Evolutionary conservation across 2,329 filamentous ascomycete genomes (phyloP).

Genomic region (Hymenoscyphus albidus): DNA sequence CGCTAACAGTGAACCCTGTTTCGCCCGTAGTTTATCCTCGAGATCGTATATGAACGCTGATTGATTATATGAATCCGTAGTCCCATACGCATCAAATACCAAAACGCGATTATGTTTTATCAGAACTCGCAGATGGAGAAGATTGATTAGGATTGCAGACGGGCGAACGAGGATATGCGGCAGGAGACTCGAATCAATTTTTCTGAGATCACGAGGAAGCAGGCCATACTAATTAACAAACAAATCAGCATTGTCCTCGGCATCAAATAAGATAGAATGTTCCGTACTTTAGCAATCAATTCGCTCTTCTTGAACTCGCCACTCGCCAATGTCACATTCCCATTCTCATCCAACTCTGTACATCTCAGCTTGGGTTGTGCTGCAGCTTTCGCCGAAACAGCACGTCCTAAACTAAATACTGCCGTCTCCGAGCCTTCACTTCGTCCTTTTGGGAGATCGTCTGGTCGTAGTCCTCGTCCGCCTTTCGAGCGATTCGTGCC

Average conservation of each 20-base stretch:
- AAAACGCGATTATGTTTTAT: conserved; percentile 94
- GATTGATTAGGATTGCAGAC: conserved; percentile 88
- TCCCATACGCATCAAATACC: conserved; percentile 94
- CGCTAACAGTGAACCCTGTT: conserved; percentile 54
- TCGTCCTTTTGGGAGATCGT: conserved; percentile 54
- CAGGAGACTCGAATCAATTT: conserved; percentile 94
- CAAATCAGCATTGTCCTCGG: conserved; percentile 21
- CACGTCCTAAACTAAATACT: conserved; percentile 67
- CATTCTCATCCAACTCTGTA: conserved; percentile 90
- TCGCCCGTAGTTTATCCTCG: conserved; percentile 86
- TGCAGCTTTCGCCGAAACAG: conserved; percentile 69
- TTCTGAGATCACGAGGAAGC: conserved; percentile 88
- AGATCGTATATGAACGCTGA: conserved; percentile 98
- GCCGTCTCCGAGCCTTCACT: conserved; percentile 57
- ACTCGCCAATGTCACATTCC: conserved; percentile 87
- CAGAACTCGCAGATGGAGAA: conserved; percentile 91
- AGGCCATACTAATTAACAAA: conserved; percentile 67
- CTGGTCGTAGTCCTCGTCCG: conserved; percentile 45
- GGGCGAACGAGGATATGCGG: conserved; percentile 93
- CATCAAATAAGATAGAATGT: conserved; percentile 14
- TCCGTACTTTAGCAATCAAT: conserved; percentile 79
- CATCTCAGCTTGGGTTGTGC: conserved; percentile 85
- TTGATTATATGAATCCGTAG: conserved; percentile 89
- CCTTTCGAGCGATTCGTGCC: conserved; percentile 20
- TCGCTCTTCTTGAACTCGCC: conserved; percentile 98